Base-by-base conservation (phyloP, 2,329 filamentous ascomycete species). In the Xylaria sp. region DNA sequence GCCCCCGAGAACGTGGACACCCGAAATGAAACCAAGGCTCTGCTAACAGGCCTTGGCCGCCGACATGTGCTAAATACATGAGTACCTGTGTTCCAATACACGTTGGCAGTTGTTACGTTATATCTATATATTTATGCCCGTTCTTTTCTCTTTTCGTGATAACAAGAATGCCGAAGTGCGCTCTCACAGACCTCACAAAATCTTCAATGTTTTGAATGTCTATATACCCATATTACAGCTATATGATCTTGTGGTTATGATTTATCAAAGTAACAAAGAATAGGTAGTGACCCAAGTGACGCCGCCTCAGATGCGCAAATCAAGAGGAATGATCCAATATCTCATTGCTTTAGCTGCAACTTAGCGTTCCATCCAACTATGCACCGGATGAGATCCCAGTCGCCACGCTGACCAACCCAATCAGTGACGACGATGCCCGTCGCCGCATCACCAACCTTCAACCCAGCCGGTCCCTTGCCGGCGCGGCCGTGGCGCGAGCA, bases 351-450 rank as follows among this genome's bases (percentile, higher is more conserved):
- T 63, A 86, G 75, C 76, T 89, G 85, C 69, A 91, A 76, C 71
- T 84, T 91, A 28, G 91, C 88, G 79, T 99, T 99, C 93, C 97
- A 94, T 7, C 93, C 94, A 7, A 98, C 91, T 75, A 98, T 91
- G 80, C 93, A 92, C 72, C 91, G 88, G 44, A 97, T 89, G 64
- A 98, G 81, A 82, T 98, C 94, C 95, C 95, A 99, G 81, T 98
- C 92, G 0, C 91, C 94, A 71, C 90, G 86, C 69, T 90, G 84
- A 2, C 96, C 96, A 60, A 98, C 94, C 93, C 93, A 98, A 81
- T 99, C 96, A 70, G 92, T 96, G 31, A 98, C 91, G 54, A 98
- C 90, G 68, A 98, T 89, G 3, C 96, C 96, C 1, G 94, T 97
- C 6, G 89, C 87, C 34, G 92, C 94, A 76, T 94, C 90, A 1